A percentile compares a stretch with the other conserved stretches of the same genome.
phyloP scores from a whole-genome alignment of 331 rosid species.

The Telfairia occidentalis region DNA sequence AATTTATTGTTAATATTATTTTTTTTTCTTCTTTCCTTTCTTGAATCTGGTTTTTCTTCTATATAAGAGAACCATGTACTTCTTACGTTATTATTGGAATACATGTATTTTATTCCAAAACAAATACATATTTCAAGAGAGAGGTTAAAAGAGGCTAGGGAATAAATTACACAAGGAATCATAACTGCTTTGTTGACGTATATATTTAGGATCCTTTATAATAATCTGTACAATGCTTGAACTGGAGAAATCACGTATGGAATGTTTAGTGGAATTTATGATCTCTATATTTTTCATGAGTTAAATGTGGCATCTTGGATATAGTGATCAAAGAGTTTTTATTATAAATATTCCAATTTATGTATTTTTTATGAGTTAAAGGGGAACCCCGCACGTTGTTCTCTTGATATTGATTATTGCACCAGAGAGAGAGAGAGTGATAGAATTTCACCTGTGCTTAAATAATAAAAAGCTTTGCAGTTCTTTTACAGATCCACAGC shows the following conservation, averaged over 20 bases:
- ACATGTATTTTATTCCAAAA: too few species aligned
- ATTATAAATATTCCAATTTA: too few species aligned
- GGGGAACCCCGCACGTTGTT: not conserved
- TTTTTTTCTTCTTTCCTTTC: too few species aligned
- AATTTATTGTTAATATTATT: too few species aligned
- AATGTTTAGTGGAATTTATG: not conserved
- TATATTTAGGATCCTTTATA: not conserved
- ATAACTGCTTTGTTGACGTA: not conserved
- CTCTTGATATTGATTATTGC: not conserved
- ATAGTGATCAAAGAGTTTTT: too few species aligned
- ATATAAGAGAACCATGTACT: too few species aligned
- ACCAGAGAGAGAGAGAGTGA: not conserved
- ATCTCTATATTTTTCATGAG: too few species aligned
- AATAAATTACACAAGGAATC: not conserved
- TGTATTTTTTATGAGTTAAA: too few species aligned
- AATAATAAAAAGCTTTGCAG: constrained; percentile 31
- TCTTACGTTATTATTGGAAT: too few species aligned
- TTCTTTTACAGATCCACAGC: constrained; percentile 94
- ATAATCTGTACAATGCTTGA: not conserved
- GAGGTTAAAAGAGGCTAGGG: not conserved
- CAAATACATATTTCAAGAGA: not conserved
- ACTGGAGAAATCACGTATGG: not conserved
- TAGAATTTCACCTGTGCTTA: not conserved
- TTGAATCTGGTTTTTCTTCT: too few species aligned
- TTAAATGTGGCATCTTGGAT: too few species aligned